phyloP scores from a whole-genome alignment of 78 protist genomes.

The Capsaspora owczarzaki region DNA sequence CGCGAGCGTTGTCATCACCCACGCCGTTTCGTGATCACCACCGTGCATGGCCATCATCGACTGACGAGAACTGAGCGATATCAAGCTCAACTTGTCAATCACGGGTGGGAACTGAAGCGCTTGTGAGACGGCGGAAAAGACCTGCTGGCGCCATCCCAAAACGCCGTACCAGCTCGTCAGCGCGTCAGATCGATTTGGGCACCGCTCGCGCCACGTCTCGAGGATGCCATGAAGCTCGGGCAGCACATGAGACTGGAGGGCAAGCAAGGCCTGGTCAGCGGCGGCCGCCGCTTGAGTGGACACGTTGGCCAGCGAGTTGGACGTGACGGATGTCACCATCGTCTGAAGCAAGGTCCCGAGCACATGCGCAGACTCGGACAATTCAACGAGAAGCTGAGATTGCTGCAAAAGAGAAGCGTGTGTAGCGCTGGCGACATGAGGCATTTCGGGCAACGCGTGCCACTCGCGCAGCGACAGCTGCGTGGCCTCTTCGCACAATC shows the following conservation, averaged over 20 bases:
- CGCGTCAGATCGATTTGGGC: slow-evolving; percentile 49
- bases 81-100: background rate
- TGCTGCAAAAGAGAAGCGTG: slow-evolving; percentile 25
- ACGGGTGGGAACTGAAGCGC: background rate
- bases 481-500: background rate
- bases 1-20: slow-evolving; percentile 53
- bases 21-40: slow-evolving; percentile 24
- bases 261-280: background rate
- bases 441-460: background rate
- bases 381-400: slow-evolving; percentile 49
- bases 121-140: background rate
- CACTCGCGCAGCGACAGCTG: slow-evolving; percentile 6
- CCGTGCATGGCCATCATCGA: background rate
- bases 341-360: too few relatives aligned
- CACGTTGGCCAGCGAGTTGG: background rate
- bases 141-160: slow-evolving; percentile 12
- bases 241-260: background rate
- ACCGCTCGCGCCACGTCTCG: slow-evolving; percentile 56
- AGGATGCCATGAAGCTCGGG: slow-evolving; percentile 43
- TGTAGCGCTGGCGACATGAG: slow-evolving; percentile 9
- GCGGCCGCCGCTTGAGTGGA: too few relatives aligned
- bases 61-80: background rate
- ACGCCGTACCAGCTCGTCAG: slow-evolving; percentile 47
- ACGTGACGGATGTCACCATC: background rate
- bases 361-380: slow-evolving; percentile 39